phyloP scores from a whole-genome alignment of 306 rosid species.

The Gillenia trifoliata region DNA sequence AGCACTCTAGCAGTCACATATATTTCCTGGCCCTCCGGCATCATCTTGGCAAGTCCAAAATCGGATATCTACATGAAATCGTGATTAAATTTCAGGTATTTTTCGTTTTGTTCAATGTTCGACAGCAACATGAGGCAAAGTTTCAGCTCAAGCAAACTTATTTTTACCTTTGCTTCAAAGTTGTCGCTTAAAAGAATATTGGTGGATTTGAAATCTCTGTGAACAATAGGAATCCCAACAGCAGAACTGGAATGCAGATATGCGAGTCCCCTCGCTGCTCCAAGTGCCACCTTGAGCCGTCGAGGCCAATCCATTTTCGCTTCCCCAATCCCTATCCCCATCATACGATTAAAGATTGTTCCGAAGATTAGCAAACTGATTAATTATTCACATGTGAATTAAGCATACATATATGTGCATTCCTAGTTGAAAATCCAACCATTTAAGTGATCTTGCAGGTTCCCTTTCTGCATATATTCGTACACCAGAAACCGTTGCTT shows the following conservation, averaged over 20 bases:
- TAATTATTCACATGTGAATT: background rate
- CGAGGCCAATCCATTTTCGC: slow-evolving; percentile 73
- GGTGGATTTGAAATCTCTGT: slow-evolving; percentile 89
- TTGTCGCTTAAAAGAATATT: slow-evolving; percentile 71
- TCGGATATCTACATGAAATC: slow-evolving; percentile 64
- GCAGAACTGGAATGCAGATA: slow-evolving; percentile 75
- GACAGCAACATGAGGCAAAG: background rate
- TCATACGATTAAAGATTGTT: slow-evolving; percentile 10
- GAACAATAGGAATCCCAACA: slow-evolving; percentile 84
- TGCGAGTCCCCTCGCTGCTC: slow-evolving; percentile 89
- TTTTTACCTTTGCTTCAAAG: slow-evolving; percentile 72
- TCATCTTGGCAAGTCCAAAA: slow-evolving; percentile 91
- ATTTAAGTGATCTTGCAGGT: slow-evolving; percentile 87
- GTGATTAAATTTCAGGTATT: background rate
- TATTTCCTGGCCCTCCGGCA: slow-evolving; percentile 91
- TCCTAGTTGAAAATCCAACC: slow-evolving; percentile 40
- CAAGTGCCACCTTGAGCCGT: slow-evolving; percentile 79
- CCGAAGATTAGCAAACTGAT: slow-evolving; percentile 7
- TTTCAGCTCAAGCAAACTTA: background rate
- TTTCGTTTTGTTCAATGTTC: background rate
- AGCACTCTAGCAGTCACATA: slow-evolving; percentile 79
- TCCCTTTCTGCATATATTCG: slow-evolving; percentile 81
- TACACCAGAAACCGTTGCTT: slow-evolving; percentile 88
- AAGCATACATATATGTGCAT: background rate
- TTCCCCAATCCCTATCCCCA: slow-evolving; percentile 71